A percentile compares a stretch with the other conserved stretches of the same genome.
Evolutionary conservation across 768 basidiomycete species (phyloP).

Genomic region (Suillus lakei): DNA sequence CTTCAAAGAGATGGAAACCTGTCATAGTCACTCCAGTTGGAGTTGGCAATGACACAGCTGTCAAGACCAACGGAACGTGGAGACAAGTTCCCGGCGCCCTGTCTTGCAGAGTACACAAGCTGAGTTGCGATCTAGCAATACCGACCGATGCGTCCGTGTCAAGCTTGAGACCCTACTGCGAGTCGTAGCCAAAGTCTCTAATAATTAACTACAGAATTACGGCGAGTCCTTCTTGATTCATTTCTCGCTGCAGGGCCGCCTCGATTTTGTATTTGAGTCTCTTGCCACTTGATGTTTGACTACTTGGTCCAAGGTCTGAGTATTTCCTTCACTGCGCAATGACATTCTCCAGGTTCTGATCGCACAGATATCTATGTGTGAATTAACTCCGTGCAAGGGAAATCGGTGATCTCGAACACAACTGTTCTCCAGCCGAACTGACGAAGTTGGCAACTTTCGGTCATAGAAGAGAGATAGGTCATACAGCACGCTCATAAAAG

Average conservation of each 20-base stretch:
- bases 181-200: neutral
- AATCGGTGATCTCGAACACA: no score
- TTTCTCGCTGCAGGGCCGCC: neutral
- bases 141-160: neutral
- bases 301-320: neutral
- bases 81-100: neutral
- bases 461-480: no score
- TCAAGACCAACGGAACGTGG: neutral
- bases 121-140: neutral
- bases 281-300: neutral
- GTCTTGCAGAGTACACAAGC: neutral
- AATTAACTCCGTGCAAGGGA: no score
- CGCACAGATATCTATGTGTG: no score
- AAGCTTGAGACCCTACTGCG: neutral
- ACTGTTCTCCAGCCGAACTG: no score
- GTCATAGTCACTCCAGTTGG: no score
- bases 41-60: no score
- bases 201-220: neutral
- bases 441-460: no score
- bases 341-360: no score
- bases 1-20: neutral
- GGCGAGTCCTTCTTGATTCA: neutral
- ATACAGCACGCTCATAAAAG: no score
- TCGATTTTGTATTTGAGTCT: neutral
- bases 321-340: neutral